Conservation (phyloP, 192 early-diverging fungal species). For the Podila epicladia region DNA sequence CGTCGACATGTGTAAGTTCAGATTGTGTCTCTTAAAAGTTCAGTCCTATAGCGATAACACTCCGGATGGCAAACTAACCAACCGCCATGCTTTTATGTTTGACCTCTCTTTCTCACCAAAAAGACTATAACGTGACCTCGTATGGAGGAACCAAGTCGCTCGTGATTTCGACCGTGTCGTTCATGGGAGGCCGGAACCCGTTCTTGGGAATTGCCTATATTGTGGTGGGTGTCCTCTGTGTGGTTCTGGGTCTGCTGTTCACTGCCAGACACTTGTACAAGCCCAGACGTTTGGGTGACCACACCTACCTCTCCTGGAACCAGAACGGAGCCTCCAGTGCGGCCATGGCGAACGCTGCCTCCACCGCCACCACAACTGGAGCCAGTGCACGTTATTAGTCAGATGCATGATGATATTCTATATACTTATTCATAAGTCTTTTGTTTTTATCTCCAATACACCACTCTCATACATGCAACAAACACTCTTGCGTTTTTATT, state of each 20-base stretch:
- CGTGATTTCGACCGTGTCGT: slow-evolving; percentile 92
- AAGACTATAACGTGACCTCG: slow-evolving; percentile 85
- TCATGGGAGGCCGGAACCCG: slow-evolving; percentile 97
- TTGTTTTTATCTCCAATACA: too few relatives aligned
- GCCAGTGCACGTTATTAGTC: slow-evolving; percentile 31
- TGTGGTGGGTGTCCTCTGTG: slow-evolving; percentile 90
- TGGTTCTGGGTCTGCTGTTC: slow-evolving; percentile 89
- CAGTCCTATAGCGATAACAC: too few relatives aligned
- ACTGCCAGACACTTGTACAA: slow-evolving; percentile 91
- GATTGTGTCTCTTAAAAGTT: not conserved
- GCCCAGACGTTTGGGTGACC: slow-evolving; percentile 97
- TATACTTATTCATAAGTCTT: too few relatives aligned
- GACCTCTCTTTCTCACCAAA: not conserved
- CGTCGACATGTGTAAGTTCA: slow-evolving; percentile 76
- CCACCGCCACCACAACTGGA: slow-evolving; percentile 35
- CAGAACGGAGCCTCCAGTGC: slow-evolving; percentile 31
- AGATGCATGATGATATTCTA: not conserved
- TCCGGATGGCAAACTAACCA: not conserved
- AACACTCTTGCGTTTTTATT: too few relatives aligned
- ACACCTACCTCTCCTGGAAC: slow-evolving; percentile 98
- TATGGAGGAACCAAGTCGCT: slow-evolving; percentile 97
- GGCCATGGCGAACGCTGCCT: slow-evolving; percentile 20
- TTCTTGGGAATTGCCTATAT: slow-evolving; percentile 97
- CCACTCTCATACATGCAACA: too few relatives aligned
- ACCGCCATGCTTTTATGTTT: not conserved